Conservation (phyloP, 257 asterid genomes). For the Solanum lignicaule region DNA sequence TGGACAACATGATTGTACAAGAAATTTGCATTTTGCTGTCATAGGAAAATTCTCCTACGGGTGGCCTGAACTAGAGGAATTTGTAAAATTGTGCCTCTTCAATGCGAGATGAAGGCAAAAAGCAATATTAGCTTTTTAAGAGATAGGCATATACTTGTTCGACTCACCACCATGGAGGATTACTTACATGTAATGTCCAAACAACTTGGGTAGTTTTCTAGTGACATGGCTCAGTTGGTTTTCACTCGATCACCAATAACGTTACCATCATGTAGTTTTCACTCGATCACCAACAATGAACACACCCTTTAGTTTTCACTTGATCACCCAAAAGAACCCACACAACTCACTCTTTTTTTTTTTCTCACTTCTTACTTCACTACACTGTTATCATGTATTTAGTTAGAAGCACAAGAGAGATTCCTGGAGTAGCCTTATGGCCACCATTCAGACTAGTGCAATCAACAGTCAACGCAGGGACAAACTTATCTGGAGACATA, state of each 20-base stretch:
- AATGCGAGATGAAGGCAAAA: background rate
- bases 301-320: background rate
- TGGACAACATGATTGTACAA: background rate
- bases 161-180: background rate
- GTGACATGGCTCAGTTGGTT: background rate
- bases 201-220: background rate
- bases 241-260: background rate
- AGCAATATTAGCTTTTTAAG: background rate
- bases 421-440: background rate
- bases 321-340: background rate
- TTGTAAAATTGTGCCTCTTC: background rate
- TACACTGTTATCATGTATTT: background rate
- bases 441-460: too few relatives aligned
- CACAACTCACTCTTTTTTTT: background rate
- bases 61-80: background rate
- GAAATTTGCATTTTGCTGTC: background rate
- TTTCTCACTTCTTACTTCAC: background rate
- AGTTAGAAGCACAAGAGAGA: background rate
- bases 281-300: background rate
- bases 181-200: background rate
- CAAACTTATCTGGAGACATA: too few relatives aligned
- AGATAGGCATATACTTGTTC: background rate
- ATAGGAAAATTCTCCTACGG: background rate
- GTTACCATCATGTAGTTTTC: background rate
- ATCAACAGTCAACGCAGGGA: too few relatives aligned